Conservation (phyloP, 345 rosid genomes). For the Sonneratia caseolaris region DNA sequence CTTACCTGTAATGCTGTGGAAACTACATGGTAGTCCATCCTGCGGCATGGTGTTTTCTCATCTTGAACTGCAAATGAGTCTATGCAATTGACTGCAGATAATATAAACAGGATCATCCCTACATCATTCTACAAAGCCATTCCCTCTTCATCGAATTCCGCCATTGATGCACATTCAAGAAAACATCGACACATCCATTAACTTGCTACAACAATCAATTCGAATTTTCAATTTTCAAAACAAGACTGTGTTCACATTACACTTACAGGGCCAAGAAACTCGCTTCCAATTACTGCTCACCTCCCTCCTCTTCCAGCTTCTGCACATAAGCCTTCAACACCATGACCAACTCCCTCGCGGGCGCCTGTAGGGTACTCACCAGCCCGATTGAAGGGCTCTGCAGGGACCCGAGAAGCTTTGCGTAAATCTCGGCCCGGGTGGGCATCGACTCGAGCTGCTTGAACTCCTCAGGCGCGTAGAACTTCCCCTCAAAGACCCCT, state of each 20-base stretch:
- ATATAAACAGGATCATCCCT: background rate
- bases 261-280: conserved; percentile 7
- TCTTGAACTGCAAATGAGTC: background rate
- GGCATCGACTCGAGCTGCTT: conserved; percentile 73
- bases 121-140: background rate
- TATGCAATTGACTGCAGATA: background rate
- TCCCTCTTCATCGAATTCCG: background rate
- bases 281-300: conserved; percentile 27
- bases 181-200: background rate
- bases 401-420: conserved; percentile 71
- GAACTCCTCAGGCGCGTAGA: conserved; percentile 70
- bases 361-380: conserved; percentile 81
- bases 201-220: background rate
- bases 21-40: background rate
- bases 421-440: conserved; percentile 70
- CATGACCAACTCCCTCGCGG: conserved; percentile 74
- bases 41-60: background rate
- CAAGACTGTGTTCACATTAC: background rate
- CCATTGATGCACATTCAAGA: background rate
- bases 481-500: conserved; percentile 87
- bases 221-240: background rate
- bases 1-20: background rate
- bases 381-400: conserved; percentile 73
- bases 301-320: conserved; percentile 78
- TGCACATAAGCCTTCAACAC: conserved; percentile 71